phyloP scores from a whole-genome alignment of 805 yeast species.

The Pichia heedii region DNA sequence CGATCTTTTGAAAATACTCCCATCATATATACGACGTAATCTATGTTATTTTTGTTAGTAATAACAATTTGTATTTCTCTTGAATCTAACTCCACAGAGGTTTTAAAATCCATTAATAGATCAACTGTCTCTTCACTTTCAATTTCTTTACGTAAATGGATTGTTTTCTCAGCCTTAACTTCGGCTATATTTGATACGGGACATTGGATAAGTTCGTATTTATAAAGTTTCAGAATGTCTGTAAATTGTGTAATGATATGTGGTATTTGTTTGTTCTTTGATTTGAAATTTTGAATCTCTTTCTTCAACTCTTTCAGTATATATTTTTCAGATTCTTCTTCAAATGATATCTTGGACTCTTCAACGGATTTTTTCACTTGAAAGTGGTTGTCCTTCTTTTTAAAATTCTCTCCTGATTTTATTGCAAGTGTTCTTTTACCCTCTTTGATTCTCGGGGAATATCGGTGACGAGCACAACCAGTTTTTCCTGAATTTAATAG shows the following conservation, averaged over 20 bases:
- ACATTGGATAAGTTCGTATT: slow-evolving; percentile 4
- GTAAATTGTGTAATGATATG: slow-evolving; percentile 1
- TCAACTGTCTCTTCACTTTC: slow-evolving; percentile 1
- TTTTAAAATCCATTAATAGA: slow-evolving; percentile 7
- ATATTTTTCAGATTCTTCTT: slow-evolving; percentile 4
- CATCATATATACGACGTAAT: slow-evolving; percentile 2
- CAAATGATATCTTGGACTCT: background rate
- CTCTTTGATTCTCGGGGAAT: no score
- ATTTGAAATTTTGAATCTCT: background rate
- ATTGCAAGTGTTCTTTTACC: background rate
- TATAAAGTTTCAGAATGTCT: slow-evolving; percentile 3
- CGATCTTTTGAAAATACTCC: slow-evolving; percentile 3
- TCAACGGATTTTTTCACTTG: no score
- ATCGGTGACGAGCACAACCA: no score
- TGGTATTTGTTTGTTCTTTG: background rate
- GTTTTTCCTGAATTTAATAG: no score
- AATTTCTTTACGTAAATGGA: slow-evolving; percentile 5
- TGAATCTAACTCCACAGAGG: background rate
- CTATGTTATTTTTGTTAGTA: background rate
- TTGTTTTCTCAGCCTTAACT: background rate
- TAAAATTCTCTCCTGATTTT: background rate
- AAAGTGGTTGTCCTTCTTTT: no score
- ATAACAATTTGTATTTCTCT: slow-evolving; percentile 9
- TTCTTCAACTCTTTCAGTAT: slow-evolving; percentile 1
- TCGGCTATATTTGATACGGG: slow-evolving; percentile 1